phyloP scores from a whole-genome alignment of 2,329 filamentous ascomycete species.

The Meredithiella fracta region DNA sequence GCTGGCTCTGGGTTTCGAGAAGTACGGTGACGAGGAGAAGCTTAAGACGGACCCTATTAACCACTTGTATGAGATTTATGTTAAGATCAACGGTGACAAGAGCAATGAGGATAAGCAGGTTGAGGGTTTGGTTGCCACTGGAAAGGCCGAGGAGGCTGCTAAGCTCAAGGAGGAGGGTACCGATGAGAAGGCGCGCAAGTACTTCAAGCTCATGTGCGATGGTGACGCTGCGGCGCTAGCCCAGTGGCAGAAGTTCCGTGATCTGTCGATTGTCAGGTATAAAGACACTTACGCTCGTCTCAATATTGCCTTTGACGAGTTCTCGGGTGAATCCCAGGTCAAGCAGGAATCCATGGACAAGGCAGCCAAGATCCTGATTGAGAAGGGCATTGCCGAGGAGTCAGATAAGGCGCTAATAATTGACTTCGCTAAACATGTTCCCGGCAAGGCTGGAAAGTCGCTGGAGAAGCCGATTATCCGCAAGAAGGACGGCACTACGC shows the following conservation, averaged over 20 bases:
- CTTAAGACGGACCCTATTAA: slow-evolving; percentile 60
- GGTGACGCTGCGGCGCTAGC: slow-evolving; percentile 43
- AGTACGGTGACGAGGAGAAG: slow-evolving; percentile 57
- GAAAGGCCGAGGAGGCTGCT: slow-evolving; percentile 18
- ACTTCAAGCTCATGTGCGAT: slow-evolving; percentile 57
- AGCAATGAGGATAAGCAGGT: slow-evolving; percentile 49
- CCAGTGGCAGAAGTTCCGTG: slow-evolving; percentile 49
- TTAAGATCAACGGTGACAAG: slow-evolving; percentile 56
- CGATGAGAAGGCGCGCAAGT: slow-evolving; percentile 59
- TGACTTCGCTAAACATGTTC: slow-evolving; percentile 51
- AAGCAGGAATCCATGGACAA: slow-evolving; percentile 48
- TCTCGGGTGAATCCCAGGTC: slow-evolving; percentile 61
- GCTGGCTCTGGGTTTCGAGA: slow-evolving; percentile 57
- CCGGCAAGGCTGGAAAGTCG: slow-evolving; percentile 50
- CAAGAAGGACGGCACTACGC: slow-evolving; percentile 57
- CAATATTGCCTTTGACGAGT: slow-evolving; percentile 56
- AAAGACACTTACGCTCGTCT: slow-evolving; percentile 51
- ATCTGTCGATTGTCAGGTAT: slow-evolving; percentile 50
- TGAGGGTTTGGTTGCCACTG: slow-evolving; percentile 37
- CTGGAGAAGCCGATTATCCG: slow-evolving; percentile 55
- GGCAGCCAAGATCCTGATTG: slow-evolving; percentile 43
- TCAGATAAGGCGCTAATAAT: slow-evolving; percentile 57
- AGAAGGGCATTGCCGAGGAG: slow-evolving; percentile 49
- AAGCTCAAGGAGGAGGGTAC: slow-evolving; percentile 38
- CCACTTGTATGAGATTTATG: slow-evolving; percentile 69